Evolutionary conservation across 2,329 filamentous ascomycete genomes (phyloP), one percentile per base, ranked within the genome.

Genomic region (Didymella keratinophila): DNA sequence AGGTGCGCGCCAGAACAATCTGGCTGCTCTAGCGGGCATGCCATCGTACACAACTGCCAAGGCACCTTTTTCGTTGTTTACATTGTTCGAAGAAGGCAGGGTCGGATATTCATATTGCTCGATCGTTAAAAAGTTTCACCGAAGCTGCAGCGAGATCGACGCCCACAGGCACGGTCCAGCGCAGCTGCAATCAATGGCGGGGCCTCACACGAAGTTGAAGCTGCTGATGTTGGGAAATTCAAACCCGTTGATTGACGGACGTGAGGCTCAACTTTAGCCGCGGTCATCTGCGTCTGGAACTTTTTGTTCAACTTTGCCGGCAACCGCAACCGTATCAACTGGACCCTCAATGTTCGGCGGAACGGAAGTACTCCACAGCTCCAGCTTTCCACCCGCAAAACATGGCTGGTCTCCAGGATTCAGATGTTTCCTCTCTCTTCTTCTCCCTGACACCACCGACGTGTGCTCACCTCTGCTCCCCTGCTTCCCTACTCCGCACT

Each of bases 301-400:
- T 23, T 53, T 49, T 58, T 53, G 34, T 45, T 50, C 45, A 50
- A 32, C 32, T 42, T 55, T 58, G 37, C 52, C 56, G 56, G 56
- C 23, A 60, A 48, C 16, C 28, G 47, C 47, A 52, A 39, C 49
- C 56, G 56, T 41, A 48, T 37, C 30, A 45, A 53, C 43, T 58
- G 51, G 56, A 55, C 56, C 56, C 52, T 59, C 42, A 32, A 43
- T 36, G 45, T 55, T 59, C 56, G 56, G 56, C 42, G 41, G 21
- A 60, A 41, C 47, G 56, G 56, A 60, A 52, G 37, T 41, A 41
- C 61, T 61, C 64, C 65, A 66, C 63, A 60, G 59, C 57, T 61
- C 52, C 61, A 66, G 48, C 56, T 62, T 55, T 56, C 51, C 45
- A 32, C 57, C 52, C 54, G 56, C 58, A 60, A 58, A 61, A 56